Evolutionary conservation across 2,329 filamentous ascomycete species (phyloP).

Genomic region (Cladophialophora exuberans): DNA sequence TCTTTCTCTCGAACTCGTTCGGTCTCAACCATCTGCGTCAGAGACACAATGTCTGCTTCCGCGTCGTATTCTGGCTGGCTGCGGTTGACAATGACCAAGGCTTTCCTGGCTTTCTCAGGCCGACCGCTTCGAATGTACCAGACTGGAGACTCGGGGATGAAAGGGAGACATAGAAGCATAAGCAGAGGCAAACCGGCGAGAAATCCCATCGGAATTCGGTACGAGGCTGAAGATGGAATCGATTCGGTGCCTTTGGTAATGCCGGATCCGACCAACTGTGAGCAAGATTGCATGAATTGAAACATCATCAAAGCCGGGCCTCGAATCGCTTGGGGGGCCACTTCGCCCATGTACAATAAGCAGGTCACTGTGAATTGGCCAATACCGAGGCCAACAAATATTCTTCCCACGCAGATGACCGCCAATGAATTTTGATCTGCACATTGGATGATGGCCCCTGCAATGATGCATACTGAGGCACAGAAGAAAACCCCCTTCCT

Average conservation of each 20-base stretch:
- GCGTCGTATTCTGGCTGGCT: conserved; percentile 4
- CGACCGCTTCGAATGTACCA: conserved; percentile 42
- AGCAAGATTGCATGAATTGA: conserved; percentile 38
- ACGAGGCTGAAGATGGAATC: conserved; percentile 33
- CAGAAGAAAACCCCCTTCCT: conserved; percentile 41
- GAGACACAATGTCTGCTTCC: neutral
- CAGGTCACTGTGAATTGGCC: conserved; percentile 40
- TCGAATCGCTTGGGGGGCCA: conserved; percentile 35
- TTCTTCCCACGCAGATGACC: conserved; percentile 36
- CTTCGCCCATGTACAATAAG: conserved; percentile 40
- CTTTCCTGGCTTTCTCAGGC: conserved; percentile 36
- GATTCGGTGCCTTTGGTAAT: conserved; percentile 37
- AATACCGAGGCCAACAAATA: conserved; percentile 38
- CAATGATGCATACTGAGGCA: conserved; percentile 40
- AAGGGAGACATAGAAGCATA: conserved; percentile 34
- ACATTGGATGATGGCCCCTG: conserved; percentile 37
- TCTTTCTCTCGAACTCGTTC: conserved; percentile 7
- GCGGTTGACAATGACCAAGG: conserved; percentile 41
- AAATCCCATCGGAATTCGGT: conserved; percentile 37
- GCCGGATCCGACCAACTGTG: conserved; percentile 37
- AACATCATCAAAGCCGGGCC: conserved; percentile 38
- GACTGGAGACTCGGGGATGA: conserved; percentile 37
- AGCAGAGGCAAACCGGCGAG: conserved; percentile 34
- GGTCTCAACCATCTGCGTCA: conserved; percentile 8
- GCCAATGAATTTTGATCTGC: conserved; percentile 24